Evolutionary conservation across 306 rosid species (phyloP).

Genomic region (Citrullus mucosospermus): DNA sequence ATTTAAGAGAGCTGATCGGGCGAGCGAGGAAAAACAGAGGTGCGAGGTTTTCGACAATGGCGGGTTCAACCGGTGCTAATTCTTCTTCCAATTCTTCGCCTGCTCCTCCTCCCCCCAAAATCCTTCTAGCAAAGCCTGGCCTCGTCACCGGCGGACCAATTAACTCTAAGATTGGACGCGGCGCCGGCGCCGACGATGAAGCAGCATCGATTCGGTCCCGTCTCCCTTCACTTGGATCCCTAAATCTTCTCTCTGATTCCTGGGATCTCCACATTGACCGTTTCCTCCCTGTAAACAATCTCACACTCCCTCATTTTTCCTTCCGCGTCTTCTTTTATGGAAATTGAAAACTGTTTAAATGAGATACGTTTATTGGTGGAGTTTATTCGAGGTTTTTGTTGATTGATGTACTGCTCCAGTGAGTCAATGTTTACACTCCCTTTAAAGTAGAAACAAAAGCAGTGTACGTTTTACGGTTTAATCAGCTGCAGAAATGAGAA

Average conservation of each 20-base stretch:
- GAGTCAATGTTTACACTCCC: too few species aligned
- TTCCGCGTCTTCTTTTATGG: background rate
- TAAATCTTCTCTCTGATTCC: conserved; percentile 81
- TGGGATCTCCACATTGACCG: conserved; percentile 90
- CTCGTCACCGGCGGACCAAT: conserved; percentile 45
- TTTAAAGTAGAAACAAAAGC: too few species aligned
- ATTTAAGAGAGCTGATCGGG: background rate
- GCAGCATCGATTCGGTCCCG: conserved; percentile 54
- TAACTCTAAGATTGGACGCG: conserved; percentile 42
- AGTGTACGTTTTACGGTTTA: background rate
- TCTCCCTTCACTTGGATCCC: conserved; percentile 71
- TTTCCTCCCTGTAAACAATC: conserved; percentile 54
- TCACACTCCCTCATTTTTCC: background rate
- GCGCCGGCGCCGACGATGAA: conserved; percentile 50
- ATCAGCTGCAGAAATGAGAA: conserved; percentile 3
- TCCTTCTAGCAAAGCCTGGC: conserved; percentile 70
- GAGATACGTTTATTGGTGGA: background rate
- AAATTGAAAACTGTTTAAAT: background rate
- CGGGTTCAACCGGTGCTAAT: conserved; percentile 20
- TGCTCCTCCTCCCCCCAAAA: conserved; percentile 52
- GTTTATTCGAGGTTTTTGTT: too few species aligned
- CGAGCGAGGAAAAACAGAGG: background rate
- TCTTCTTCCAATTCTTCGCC: conserved; percentile 31
- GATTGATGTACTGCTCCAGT: too few species aligned
- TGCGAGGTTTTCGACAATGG: background rate